A percentile compares a stretch with the other conserved stretches of the same genome.
Evolutionary conservation across 306 rosid species (phyloP).

Genomic region (barrel medic (Medicago truncatula)): MtrunA17r5.0-ANR NC_053046.1:11653501-11654000

Average conservation of each 20-base stretch:
- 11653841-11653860: constrained; percentile 58
- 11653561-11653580: neutral
- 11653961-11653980: neutral
- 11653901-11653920: neutral
- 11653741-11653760: constrained; percentile 51
- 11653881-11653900: neutral
- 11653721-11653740: constrained; percentile 47
- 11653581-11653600: constrained; percentile 28
- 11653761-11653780: constrained; percentile 54
- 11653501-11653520: constrained; percentile 44
- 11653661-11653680: constrained; percentile 55
- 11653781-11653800: constrained; percentile 50
- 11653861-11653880: neutral
- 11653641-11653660: constrained; percentile 54
- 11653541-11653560: neutral
- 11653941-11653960: neutral
- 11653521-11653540: constrained; percentile 42
- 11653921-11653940: neutral
- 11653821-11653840: constrained; percentile 51
- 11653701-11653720: constrained; percentile 49
- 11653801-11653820: constrained; percentile 46
- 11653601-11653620: constrained; percentile 48
- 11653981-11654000: constrained; percentile 18
- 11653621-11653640: constrained; percentile 62
- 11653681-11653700: constrained; percentile 50